A percentile compares a stretch with the other conserved stretches of the same genome.
Evolutionary conservation across 2,329 filamentous ascomycete species (phyloP).

Genomic region (Diaporthe australafricana): DNA sequence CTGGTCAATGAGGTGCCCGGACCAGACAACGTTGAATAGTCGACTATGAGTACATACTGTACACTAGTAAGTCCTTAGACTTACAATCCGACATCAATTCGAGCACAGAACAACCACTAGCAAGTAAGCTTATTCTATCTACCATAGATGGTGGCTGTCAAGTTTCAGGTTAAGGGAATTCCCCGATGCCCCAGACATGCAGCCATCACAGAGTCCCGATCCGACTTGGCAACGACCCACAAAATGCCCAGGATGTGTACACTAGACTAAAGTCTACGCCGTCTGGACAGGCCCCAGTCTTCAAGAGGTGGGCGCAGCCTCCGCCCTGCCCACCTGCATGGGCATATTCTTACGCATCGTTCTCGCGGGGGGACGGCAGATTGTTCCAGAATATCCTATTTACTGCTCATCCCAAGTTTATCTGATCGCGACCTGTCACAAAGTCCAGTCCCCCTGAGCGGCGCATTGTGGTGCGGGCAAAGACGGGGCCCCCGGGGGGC

Average conservation of each 20-base stretch:
- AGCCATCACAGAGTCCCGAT: not conserved
- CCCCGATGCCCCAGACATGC: not conserved
- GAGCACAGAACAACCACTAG: not conserved
- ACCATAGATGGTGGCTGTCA: not conserved
- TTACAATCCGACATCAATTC: not conserved
- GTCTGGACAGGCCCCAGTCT: not conserved
- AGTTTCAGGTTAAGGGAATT: constrained; percentile 7
- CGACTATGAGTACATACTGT: not conserved
- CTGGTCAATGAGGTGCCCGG: not conserved
- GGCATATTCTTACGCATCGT: not conserved
- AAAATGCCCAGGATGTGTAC: not conserved
- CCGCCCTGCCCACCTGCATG: not conserved
- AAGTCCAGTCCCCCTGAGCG: not conserved
- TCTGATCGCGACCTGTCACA: not conserved
- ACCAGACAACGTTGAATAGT: not conserved
- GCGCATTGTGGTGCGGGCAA: not conserved
- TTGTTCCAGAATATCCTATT: not conserved
- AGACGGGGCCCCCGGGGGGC: not conserved
- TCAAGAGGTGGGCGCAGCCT: not conserved
- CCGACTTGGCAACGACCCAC: constrained; percentile 1
- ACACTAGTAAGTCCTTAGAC: not conserved
- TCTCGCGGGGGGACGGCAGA: not conserved
- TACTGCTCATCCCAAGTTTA: not conserved
- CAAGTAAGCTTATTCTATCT: constrained; percentile 19
- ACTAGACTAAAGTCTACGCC: too few species aligned